These are phyloP conservation scores for Tanacetum coccineum DNA, from an alignment of 129 eudicot genomes.

Conservation along the genomic window DNA sequence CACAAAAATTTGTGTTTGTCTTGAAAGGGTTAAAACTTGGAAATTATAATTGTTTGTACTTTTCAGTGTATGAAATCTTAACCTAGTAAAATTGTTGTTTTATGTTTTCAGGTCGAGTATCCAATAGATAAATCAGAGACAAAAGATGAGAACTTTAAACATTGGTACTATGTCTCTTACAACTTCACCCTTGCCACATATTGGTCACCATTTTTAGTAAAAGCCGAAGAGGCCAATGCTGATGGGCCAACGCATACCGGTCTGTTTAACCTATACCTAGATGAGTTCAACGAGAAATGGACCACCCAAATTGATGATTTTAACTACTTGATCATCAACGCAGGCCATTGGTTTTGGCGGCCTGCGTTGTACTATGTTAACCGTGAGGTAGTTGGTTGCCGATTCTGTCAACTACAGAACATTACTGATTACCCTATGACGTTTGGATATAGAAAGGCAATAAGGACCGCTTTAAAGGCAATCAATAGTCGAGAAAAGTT, in stretches of 20 bases:
- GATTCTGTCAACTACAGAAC: conserved; percentile 46
- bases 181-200: conserved; percentile 66
- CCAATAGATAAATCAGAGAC: conserved; percentile 58
- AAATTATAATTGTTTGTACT: background rate
- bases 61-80: background rate
- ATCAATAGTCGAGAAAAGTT: conserved; percentile 40
- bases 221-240: conserved; percentile 44
- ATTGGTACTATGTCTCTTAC: conserved; percentile 51
- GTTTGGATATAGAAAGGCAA: conserved; percentile 53
- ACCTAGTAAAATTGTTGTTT: background rate
- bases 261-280: conserved; percentile 72
- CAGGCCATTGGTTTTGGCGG: conserved; percentile 71
- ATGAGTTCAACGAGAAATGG: conserved; percentile 73
- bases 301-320: conserved; percentile 46
- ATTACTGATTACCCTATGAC: conserved; percentile 54
- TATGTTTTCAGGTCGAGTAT: conserved; percentile 57
- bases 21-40: background rate
- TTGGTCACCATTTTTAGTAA: conserved; percentile 63
- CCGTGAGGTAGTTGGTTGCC: conserved; percentile 45
- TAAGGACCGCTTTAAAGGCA: conserved; percentile 61
- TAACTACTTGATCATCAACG: conserved; percentile 47
- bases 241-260: conserved; percentile 62
- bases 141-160: conserved; percentile 58
- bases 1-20: no score
- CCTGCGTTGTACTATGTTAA: conserved; percentile 53